These are phyloP conservation scores for Panus rudis DNA, from an alignment of 768 basidiomycete species.

Conservation along the genomic window DNA sequence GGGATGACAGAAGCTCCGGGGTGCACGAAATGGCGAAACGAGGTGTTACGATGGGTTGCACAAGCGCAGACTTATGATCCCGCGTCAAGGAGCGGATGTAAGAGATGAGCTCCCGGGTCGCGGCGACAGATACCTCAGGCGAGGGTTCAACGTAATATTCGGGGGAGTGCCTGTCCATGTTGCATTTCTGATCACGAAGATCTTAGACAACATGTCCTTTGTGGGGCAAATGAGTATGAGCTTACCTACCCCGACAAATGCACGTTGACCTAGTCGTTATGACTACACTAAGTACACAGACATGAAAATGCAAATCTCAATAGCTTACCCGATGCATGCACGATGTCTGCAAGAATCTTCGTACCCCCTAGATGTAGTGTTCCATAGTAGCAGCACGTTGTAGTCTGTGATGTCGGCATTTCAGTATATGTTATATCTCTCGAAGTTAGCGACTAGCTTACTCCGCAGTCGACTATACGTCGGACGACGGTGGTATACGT, in stretches of 20 bases:
- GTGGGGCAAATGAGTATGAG: not conserved
- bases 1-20: conserved; percentile 48
- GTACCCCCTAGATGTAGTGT: conserved; percentile 77
- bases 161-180: conserved; percentile 76
- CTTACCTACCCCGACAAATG: conserved; percentile 71
- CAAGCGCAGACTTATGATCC: conserved; percentile 34
- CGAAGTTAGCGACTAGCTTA: conserved; percentile 29
- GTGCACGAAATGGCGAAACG: conserved; percentile 95
- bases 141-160: conserved; percentile 65
- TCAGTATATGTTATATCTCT: not conserved
- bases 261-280: conserved; percentile 58
- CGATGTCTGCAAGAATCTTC: conserved; percentile 72
- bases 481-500: conserved; percentile 69
- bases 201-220: not conserved
- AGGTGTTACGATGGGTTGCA: conserved; percentile 89
- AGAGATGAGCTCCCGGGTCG: conserved; percentile 58
- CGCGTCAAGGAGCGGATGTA: conserved; percentile 56
- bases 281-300: not conserved
- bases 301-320: too few species aligned
- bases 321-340: conserved; percentile 50
- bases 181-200: conserved; percentile 58
- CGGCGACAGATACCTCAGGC: conserved; percentile 46
- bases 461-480: conserved; percentile 66
- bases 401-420: conserved; percentile 49
- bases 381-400: conserved; percentile 90